Base-by-base conservation (phyloP, 2,329 filamentous ascomycete species). In the Pseudogymnoascus sp. region DNA sequence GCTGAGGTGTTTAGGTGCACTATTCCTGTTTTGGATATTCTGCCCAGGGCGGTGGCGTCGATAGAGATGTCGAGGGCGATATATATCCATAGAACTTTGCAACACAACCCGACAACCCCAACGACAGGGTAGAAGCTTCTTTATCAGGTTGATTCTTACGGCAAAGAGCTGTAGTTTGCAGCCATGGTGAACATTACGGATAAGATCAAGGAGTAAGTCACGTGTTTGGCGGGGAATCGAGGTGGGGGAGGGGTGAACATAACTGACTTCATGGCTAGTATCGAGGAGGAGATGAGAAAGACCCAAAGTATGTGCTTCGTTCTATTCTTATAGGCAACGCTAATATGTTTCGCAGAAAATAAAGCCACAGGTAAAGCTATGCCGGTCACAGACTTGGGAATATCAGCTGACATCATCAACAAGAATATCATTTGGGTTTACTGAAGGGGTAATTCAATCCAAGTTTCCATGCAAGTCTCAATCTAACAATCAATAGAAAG, bases 151-250 rank as follows among this genome's bases (percentile, higher is more conserved):
- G 59, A 16, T 60, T 42, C 59, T 42, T 31, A 50, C 36, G 60
- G 28, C 60, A 53, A 46, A 23, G 37, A 46, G 34, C 37, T 40
- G 25, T 67, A 68, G 62, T 64, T 63, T 64, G 69, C 64, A 77
- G 84, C 79, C 73, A 99, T 99, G 95, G 95, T 97, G 78, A 97
- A 97, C 81, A 99, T 99, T 70, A 97, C 95, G 69, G 96, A 99
- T 63, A 97, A 96, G 84, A 99, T 99, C 81, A 99, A 99, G 84
- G 95, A 97, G 93, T 96, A 78, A 73, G 88, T 75, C 18, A 31
- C 18, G 16, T 34, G 18, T 28, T 60, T 60, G 34, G 38, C 59
- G 36, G 34, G 21, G 34, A 25, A 38, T 25, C 7, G 40, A 14
- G 23, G 31, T 38, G 61, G 28, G 18, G 61, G 59, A 46, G 67